Evolutionary conservation across 2,329 filamentous ascomycete genomes (phyloP).

Genomic region (Colletotrichum filicis): DNA sequence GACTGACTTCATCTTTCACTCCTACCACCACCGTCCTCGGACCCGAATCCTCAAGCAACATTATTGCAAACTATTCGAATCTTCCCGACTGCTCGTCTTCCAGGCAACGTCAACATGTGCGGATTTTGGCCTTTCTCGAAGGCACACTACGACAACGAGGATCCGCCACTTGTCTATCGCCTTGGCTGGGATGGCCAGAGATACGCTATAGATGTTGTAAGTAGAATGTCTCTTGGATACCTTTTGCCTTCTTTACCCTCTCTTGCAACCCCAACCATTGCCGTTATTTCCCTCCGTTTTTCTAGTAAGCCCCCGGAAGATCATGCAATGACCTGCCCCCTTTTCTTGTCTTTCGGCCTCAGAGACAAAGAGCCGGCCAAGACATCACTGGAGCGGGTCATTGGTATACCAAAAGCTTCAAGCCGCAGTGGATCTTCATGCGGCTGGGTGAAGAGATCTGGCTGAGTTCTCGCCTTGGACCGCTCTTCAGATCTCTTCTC

Average conservation of each 20-base stretch:
- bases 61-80: neutral
- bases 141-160: slow-evolving; percentile 58
- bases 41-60: neutral
- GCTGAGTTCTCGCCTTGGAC: neutral
- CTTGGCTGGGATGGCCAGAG: slow-evolving; percentile 52
- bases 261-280: neutral
- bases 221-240: slow-evolving; percentile 35
- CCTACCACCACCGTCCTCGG: neutral
- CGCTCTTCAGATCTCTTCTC: neutral
- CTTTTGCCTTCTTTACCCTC: neutral
- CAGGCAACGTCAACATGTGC: slow-evolving; percentile 54
- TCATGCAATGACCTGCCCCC: neutral
- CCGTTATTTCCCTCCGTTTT: neutral
- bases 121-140: slow-evolving; percentile 63
- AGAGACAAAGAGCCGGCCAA: neutral
- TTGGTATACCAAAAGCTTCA: neutral
- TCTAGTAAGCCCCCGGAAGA: neutral
- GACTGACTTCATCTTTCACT: neutral
- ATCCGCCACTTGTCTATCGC: slow-evolving; percentile 46
- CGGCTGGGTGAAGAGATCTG: slow-evolving; percentile 4
- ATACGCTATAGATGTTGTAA: slow-evolving; percentile 54
- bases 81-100: neutral
- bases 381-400: neutral
- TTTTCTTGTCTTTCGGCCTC: neutral
- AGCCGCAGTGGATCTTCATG: neutral